phyloP scores from a whole-genome alignment of 139 green algal species.

The Volvox africanus region DNA sequence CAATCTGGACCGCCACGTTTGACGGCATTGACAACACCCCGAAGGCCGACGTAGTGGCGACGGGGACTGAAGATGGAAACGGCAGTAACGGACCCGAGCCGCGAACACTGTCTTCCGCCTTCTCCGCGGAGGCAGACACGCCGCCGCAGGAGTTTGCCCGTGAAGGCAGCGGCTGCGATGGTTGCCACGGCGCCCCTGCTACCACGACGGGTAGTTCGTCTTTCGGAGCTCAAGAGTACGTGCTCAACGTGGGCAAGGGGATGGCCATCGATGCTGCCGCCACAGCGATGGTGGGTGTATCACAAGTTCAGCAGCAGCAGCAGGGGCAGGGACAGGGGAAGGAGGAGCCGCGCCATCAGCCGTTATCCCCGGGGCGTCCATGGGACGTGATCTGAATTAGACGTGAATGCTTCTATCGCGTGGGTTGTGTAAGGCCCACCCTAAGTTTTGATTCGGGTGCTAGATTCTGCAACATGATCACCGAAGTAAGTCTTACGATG shows the following conservation, averaged over 20 bases:
- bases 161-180: not conserved
- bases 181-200: not conserved
- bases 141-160: not conserved
- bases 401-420: too few species aligned
- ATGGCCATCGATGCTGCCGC: not conserved
- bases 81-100: not conserved
- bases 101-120: not conserved
- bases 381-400: too few species aligned
- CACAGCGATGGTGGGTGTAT: too few species aligned
- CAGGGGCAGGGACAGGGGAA: too few species aligned
- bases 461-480: too few species aligned
- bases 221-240: not conserved
- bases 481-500: too few species aligned
- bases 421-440: too few species aligned
- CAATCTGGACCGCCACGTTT: slow-evolving; percentile 41
- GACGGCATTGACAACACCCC: slow-evolving; percentile 3
- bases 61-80: too few species aligned
- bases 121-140: not conserved
- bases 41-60: not conserved
- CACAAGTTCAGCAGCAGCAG: too few species aligned
- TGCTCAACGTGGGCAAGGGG: not conserved
- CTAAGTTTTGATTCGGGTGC: too few species aligned
- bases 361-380: too few species aligned
- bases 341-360: too few species aligned
- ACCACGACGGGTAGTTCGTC: not conserved